Percentiles rank a stretch among this genome's conserved stretches.
phyloP scores from a whole-genome alignment of 2,329 filamentous ascomycete genomes.

The Cytospora schulzeri region DNA sequence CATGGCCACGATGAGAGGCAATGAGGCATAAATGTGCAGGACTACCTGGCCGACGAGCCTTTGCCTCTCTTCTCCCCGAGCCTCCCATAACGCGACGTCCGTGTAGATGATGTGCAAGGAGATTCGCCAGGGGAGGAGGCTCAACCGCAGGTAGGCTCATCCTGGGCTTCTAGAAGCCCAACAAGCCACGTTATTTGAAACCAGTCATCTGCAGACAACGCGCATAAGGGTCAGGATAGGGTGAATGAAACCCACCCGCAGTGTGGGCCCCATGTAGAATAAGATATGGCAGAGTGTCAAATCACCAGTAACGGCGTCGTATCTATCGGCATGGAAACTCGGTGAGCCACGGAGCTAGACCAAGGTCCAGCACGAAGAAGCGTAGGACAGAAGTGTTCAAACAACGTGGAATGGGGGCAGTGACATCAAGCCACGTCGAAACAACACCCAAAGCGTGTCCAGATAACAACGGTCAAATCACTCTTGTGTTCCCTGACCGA shows the following conservation, averaged over 20 bases:
- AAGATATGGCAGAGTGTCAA: conserved; percentile 7
- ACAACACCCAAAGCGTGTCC: background rate
- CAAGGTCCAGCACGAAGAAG: conserved; percentile 6
- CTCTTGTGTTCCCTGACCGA: conserved; percentile 11
- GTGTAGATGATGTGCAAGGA: conserved; percentile 8
- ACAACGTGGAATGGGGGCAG: conserved; percentile 15
- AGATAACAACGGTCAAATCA: conserved; percentile 2
- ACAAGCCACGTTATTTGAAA: conserved; percentile 16
- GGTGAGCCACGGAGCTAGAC: conserved; percentile 12
- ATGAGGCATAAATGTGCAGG: conserved; percentile 24
- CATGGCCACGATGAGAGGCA: conserved; percentile 9
- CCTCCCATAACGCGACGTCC: conserved; percentile 7
- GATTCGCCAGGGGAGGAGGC: conserved; percentile 13
- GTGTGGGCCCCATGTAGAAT: conserved; percentile 23
- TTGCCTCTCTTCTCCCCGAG: background rate
- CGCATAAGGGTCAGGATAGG: conserved; percentile 3
- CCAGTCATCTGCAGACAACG: conserved; percentile 19
- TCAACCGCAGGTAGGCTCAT: conserved; percentile 24
- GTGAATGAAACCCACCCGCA: conserved; percentile 4
- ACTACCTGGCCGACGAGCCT: conserved; percentile 4
- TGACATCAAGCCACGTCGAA: conserved; percentile 20
- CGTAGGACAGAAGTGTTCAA: conserved; percentile 8
- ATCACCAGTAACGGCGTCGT: conserved; percentile 1
- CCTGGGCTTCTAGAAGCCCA: conserved; percentile 21
- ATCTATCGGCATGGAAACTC: conserved; percentile 17